Conservation (phyloP, 2,329 filamentous ascomycete species). For the Rhinocladiella mackenziei region DNA sequence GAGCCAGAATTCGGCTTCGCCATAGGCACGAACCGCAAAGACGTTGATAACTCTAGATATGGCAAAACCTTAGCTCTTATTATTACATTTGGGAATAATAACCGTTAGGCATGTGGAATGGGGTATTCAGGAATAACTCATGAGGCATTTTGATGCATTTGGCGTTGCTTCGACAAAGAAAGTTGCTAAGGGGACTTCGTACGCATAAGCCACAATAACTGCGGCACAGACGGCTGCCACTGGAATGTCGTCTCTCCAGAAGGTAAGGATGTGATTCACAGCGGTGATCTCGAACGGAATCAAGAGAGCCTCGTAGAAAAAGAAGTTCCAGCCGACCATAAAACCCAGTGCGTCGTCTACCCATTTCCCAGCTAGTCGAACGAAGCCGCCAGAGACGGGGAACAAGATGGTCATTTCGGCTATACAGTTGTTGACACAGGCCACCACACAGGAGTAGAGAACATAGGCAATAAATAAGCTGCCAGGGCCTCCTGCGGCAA, state of each 20-base stretch:
- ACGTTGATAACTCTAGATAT: constrained; percentile 54
- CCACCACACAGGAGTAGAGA: constrained; percentile 32
- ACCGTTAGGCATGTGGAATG: too few relatives aligned
- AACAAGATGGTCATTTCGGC: constrained; percentile 46
- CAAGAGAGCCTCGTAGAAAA: constrained; percentile 41
- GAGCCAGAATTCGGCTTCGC: constrained; percentile 65
- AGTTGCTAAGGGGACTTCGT: constrained; percentile 17
- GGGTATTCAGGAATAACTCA: too few relatives aligned
- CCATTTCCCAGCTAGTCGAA: constrained; percentile 43
- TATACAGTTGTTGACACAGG: constrained; percentile 39
- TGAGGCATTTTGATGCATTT: too few relatives aligned
- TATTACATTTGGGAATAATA: neutral
- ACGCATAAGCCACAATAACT: constrained; percentile 40
- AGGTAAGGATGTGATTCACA: constrained; percentile 40
- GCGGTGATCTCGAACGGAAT: constrained; percentile 44
- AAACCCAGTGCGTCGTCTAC: constrained; percentile 46
- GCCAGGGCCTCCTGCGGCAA: constrained; percentile 38
- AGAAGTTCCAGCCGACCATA: constrained; percentile 48
- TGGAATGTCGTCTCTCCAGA: constrained; percentile 39
- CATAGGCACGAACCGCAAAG: constrained; percentile 64
- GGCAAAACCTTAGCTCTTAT: constrained; percentile 1
- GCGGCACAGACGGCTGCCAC: constrained; percentile 38
- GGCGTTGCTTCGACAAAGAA: neutral
- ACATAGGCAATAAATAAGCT: constrained; percentile 39
- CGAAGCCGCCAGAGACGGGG: constrained; percentile 42